These are phyloP conservation scores for Eustoma russellianum DNA, from an alignment of 257 asterid species.

Conservation along the genomic window DNA sequence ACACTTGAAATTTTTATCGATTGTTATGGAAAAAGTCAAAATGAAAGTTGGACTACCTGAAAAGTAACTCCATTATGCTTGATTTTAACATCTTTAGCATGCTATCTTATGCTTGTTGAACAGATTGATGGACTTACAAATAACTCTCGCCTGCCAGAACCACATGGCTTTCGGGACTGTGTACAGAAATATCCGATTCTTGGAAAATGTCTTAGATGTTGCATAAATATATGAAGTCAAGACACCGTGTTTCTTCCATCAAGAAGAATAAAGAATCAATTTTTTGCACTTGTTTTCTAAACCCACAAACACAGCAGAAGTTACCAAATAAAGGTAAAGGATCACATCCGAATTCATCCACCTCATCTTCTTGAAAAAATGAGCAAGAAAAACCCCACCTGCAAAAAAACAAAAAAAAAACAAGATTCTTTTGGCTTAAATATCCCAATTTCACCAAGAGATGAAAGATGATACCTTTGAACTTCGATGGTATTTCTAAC, in stretches of 20 bases:
- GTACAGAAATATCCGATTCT: conserved; percentile 59
- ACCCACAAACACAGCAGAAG: background rate
- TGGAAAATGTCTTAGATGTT: conserved; percentile 63
- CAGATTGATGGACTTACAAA: conserved; percentile 78
- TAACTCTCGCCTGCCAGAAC: conserved; percentile 59
- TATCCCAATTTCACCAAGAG: background rate
- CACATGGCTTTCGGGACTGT: conserved; percentile 89
- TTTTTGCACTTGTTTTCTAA: too few relatives aligned
- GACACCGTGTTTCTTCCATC: too few relatives aligned
- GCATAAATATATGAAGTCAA: too few relatives aligned
- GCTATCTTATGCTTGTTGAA: conserved; percentile 7
- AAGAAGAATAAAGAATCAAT: too few relatives aligned
- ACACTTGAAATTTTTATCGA: too few relatives aligned
- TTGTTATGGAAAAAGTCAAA: too few relatives aligned
- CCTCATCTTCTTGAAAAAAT: conserved; percentile 1
- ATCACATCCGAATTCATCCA: background rate
- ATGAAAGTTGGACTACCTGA: too few relatives aligned
- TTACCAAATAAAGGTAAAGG: conserved; percentile 1
- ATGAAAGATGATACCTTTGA: background rate
- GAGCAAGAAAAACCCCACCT: conserved; percentile 1
- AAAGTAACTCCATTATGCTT: conserved; percentile 97
- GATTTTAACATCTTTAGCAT: too few relatives aligned
- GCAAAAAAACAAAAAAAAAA: background rate
- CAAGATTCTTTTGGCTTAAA: background rate
- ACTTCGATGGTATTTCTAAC: background rate